phyloP scores from a whole-genome alignment of 148 eudicot species.

The Dianthus caryophyllus region DNA sequence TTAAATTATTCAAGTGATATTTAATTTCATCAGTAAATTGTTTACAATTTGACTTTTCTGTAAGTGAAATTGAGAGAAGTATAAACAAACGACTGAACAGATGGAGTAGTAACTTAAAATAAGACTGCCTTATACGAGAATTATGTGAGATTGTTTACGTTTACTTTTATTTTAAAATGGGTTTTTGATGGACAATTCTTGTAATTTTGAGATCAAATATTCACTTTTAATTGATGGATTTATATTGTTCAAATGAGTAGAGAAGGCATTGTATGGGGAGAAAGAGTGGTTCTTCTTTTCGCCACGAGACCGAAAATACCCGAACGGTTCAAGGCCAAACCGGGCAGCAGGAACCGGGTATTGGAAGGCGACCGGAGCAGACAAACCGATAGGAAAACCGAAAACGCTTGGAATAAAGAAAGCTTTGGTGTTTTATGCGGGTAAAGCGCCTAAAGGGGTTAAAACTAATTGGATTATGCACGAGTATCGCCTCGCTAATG shows the following conservation, averaged over 20 bases:
- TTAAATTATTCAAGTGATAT: neutral
- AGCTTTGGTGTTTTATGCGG: constrained; percentile 59
- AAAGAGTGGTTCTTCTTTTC: constrained; percentile 71
- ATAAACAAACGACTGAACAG: no score
- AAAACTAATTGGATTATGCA: constrained; percentile 60
- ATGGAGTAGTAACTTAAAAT: no score
- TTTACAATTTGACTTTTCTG: no score
- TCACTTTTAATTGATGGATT: neutral
- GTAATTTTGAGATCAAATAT: no score
- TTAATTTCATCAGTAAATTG: no score
- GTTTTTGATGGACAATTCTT: neutral
- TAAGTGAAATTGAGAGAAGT: no score
- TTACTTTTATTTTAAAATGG: neutral
- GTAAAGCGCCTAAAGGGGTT: constrained; percentile 36
- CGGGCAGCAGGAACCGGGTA: constrained; percentile 63
- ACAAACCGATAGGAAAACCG: constrained; percentile 54
- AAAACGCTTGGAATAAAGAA: constrained; percentile 53
- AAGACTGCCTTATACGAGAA: neutral
- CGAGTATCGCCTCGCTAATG: constrained; percentile 62
- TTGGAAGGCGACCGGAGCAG: constrained; percentile 71
- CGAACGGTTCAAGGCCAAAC: constrained; percentile 64
- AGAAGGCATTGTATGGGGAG: constrained; percentile 45
- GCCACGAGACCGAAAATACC: constrained; percentile 58
- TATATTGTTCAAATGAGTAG: constrained; percentile 18
- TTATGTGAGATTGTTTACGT: neutral